phyloP scores from a whole-genome alignment of 2,329 filamentous ascomycete genomes.

The Colletotrichum sansevieriae region DNA sequence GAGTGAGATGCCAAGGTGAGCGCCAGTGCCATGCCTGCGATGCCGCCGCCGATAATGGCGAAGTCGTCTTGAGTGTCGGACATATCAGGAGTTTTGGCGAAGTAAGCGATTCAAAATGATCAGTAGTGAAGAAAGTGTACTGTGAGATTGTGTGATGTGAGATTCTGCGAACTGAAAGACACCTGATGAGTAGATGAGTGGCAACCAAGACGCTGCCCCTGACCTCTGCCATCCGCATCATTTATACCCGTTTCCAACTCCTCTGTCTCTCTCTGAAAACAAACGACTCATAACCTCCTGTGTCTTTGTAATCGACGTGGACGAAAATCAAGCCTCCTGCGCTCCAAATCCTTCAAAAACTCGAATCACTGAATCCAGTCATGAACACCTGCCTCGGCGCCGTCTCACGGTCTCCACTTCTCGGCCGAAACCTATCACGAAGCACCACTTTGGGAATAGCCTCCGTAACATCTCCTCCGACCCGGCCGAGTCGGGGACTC shows the following conservation, averaged over 20 bases:
- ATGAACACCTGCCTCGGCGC: neutral
- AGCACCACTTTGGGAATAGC: conserved; percentile 7
- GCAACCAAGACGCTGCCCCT: neutral
- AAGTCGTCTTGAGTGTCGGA: conserved; percentile 10
- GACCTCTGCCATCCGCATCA: neutral
- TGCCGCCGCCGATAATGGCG: conserved; percentile 38
- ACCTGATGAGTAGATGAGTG: neutral
- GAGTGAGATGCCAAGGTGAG: conserved; percentile 64
- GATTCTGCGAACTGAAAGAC: neutral
- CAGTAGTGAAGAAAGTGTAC: neutral
- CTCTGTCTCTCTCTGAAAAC: neutral
- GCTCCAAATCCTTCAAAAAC: too few relatives aligned
- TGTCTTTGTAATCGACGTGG: neutral
- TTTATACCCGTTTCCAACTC: neutral
- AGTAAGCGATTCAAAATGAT: neutral
- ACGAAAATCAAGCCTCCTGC: too few relatives aligned
- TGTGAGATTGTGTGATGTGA: too few relatives aligned
- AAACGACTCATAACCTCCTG: neutral
- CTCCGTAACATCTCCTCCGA: neutral
- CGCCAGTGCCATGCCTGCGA: conserved; percentile 55
- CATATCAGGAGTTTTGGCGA: neutral
- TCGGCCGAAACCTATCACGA: conserved; percentile 33
- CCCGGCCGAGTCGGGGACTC: neutral
- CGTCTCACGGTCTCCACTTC: conserved; percentile 22
- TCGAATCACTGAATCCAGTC: neutral